Evolutionary conservation across 768 basidiomycete species (phyloP), one percentile per base, ranked within the genome.

Genomic region (Pisolithus tinctorius): DNA sequence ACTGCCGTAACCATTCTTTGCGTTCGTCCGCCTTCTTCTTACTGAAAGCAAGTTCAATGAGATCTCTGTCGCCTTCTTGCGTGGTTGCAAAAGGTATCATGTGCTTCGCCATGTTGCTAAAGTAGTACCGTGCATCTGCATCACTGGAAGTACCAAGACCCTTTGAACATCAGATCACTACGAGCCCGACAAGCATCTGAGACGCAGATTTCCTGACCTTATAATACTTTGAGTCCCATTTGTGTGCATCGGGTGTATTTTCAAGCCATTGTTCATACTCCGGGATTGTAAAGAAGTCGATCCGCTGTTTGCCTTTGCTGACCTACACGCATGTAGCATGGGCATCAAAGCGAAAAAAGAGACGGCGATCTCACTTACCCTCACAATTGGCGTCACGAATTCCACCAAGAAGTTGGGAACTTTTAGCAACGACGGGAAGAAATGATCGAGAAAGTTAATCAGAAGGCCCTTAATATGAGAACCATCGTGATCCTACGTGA

Each of bases 401-500:
- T 99, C 96, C 36, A 98, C 90, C 46, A 99, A 72, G 71, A 99
- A 99, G 53, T 87, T 84, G 1, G 91, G 87, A 16, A 96, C 69
- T 65, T 85, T 92, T 51, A 99, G 77, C 20, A 99, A 74, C 2
- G 95, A 96, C 0, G 96, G 96, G 68, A 87, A 97, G 68, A 93
- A 98, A 65, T 94, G 88, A 62, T 98, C 96, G 54, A 99, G 72
- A 68, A 93, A 98, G 70, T 99, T 99, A 73, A 99, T 94, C 45
- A 99, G 77, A 7, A 98, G 80, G n/a, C 96, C 96, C 69, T 99
- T 99, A 73, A 99, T 99, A 71, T 99, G 96, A n/a, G 96, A 98
- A 47, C 96, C 96, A 70, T 99, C 96, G 71, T 98, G 93, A 81
- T 99, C 96, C 93, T 96, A 63, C 4, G 46, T 43, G 4, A 40